A percentile compares a stretch with the other conserved stretches of the same genome.
phyloP scores from a whole-genome alignment of 73 alveolate species.

The Effrenium voratum region DNA sequence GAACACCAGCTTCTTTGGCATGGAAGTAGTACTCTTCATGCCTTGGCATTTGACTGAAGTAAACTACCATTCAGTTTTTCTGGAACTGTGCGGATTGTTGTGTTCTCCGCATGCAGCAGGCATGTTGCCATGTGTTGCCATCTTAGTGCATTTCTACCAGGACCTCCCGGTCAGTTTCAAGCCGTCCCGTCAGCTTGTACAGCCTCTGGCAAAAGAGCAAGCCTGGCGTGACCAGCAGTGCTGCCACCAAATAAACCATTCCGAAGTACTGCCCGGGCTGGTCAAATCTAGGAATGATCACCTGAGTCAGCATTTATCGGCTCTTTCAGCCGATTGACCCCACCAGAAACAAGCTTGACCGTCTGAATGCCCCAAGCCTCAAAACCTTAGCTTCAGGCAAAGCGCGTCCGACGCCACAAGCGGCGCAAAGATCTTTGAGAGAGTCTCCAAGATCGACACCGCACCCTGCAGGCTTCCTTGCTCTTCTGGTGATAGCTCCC shows the following conservation, averaged over 20 bases:
- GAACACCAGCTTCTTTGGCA: not conserved
- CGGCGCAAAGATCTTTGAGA: constrained; percentile 65
- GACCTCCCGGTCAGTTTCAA: not conserved
- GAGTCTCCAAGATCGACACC: constrained; percentile 14
- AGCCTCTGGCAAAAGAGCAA: not conserved
- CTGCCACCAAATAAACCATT: constrained; percentile 68
- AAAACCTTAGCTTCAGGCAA: not conserved
- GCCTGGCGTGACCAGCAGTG: constrained; percentile 33
- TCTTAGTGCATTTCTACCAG: not conserved
- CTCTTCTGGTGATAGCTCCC: constrained; percentile 57
- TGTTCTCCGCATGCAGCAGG: not conserved
- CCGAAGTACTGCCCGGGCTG: constrained; percentile 45
- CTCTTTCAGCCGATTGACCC: not conserved
- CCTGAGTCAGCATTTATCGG: not conserved
- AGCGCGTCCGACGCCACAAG: constrained; percentile 54
- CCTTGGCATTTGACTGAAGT: not conserved
- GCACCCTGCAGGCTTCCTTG: constrained; percentile 73
- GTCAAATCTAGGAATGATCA: constrained; percentile 22
- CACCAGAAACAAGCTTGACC: not conserved
- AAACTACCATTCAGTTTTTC: too few species aligned
- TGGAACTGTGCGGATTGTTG: not conserved
- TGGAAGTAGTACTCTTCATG: not conserved
- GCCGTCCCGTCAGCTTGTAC: not conserved
- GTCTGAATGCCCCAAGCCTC: not conserved
- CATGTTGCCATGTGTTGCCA: not conserved